Percentiles rank a stretch among this genome's conserved stretches.
Evolutionary conservation across 306 rosid species (phyloP).

Genomic region (Trifolium pratense): DNA sequence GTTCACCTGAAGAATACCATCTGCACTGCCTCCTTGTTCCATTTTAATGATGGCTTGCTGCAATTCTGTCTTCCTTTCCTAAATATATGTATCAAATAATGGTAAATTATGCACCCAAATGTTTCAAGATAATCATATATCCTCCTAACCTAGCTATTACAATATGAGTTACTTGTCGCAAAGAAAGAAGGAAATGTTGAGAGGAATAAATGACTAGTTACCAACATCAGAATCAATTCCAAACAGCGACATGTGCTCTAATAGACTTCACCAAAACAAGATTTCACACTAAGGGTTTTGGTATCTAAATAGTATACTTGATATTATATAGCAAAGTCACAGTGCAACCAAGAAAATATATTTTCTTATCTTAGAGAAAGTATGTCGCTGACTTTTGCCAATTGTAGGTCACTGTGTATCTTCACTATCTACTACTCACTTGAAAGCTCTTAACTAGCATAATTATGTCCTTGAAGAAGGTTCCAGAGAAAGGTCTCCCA

Average conservation of each 20-base stretch:
- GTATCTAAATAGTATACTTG: neutral
- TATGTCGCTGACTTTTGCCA: constrained; percentile 17
- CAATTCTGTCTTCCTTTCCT: constrained; percentile 87
- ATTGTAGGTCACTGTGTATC: constrained; percentile 3
- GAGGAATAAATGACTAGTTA: constrained; percentile 13
- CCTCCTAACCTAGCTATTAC: constrained; percentile 24
- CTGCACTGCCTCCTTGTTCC: constrained; percentile 96
- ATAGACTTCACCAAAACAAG: neutral
- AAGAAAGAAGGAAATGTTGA: constrained; percentile 2
- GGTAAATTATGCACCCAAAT: constrained; percentile 38
- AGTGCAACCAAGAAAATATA: neutral
- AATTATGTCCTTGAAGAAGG: constrained; percentile 7
- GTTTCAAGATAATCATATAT: constrained; percentile 29
- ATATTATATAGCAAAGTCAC: neutral
- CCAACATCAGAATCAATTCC: constrained; percentile 15
- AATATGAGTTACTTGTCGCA: neutral
- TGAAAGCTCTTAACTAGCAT: constrained; percentile 12
- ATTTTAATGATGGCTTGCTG: constrained; percentile 92
- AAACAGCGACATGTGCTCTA: constrained; percentile 5
- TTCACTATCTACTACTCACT: constrained; percentile 9
- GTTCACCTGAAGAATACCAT: constrained; percentile 96
- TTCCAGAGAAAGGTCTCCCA: constrained; percentile 13
- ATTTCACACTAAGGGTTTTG: constrained; percentile 6
- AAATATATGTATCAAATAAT: constrained; percentile 32
- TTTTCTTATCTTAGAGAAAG: constrained; percentile 22